Evolutionary conservation across 768 basidiomycete genomes (phyloP).

Genomic region (Dioszegia aurantiaca): DNA sequence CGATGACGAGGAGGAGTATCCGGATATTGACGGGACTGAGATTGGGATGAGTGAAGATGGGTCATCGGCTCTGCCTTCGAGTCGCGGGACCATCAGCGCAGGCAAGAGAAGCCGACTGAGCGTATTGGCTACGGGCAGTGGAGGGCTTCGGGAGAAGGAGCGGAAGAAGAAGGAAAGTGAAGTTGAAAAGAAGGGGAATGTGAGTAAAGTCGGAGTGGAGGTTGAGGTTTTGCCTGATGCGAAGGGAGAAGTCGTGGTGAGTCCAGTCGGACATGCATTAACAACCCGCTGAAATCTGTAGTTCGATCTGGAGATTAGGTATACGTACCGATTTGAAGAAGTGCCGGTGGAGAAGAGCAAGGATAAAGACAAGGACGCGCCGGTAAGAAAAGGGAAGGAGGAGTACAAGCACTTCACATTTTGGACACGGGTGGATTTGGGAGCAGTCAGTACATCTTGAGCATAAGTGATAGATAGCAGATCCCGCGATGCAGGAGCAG

Average conservation of each 20-base stretch:
- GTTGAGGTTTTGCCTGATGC: constrained; percentile 79
- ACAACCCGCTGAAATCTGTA: constrained; percentile 47
- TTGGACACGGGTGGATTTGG: constrained; percentile 38
- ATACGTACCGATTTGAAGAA: constrained; percentile 91
- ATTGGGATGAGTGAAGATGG: constrained; percentile 54
- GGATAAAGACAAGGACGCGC: not conserved
- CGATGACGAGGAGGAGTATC: constrained; percentile 68
- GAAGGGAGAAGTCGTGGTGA: constrained; percentile 71
- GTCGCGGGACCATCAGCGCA: constrained; percentile 3
- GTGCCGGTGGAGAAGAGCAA: constrained; percentile 13
- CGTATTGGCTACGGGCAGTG: constrained; percentile 14
- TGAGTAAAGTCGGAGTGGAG: constrained; percentile 83
- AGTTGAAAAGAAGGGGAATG: constrained; percentile 83
- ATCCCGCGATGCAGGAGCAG: too few relatives aligned
- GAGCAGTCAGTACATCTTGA: too few relatives aligned
- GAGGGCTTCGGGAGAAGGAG: constrained; percentile 18
- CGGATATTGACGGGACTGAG: constrained; percentile 49
- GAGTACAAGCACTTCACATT: constrained; percentile 50
- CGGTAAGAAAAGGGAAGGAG: constrained; percentile 26
- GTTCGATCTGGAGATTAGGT: constrained; percentile 93
- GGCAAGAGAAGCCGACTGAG: constrained; percentile 32
- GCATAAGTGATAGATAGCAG: not conserved
- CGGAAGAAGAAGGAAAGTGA: constrained; percentile 62
- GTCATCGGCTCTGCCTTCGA: not conserved
- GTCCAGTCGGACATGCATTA: too few relatives aligned